A percentile compares a stretch with the other conserved stretches of the same genome.
phyloP scores from a whole-genome alignment of 441 rosid genomes.

The Gossypium trilobum region DNA sequence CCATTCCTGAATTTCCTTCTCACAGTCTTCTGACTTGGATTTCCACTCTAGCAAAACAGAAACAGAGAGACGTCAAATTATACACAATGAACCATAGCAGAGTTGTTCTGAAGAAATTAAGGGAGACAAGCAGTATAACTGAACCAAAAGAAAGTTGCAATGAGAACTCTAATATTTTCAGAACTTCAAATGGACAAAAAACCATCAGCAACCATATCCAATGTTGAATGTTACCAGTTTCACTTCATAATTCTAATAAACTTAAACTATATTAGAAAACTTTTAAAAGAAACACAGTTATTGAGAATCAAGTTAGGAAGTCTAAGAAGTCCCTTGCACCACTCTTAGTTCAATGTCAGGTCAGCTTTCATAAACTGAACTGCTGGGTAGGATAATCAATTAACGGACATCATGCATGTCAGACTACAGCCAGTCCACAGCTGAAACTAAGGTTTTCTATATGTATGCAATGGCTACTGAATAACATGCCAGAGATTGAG shows the following conservation, averaged over 20 bases:
- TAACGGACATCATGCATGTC: constrained; percentile 4
- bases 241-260: not conserved
- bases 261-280: not conserved
- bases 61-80: constrained; percentile 1
- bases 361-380: not conserved
- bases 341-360: not conserved
- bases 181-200: not conserved
- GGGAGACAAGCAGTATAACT: not conserved
- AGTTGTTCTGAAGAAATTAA: not conserved
- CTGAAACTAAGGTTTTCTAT: not conserved
- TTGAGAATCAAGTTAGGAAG: not conserved
- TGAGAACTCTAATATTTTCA: not conserved
- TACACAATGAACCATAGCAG: not conserved
- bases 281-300: not conserved
- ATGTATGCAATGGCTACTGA: not conserved
- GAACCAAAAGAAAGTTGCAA: constrained; percentile 3
- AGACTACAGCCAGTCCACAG: not conserved
- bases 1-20: constrained; percentile 85
- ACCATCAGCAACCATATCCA: not conserved
- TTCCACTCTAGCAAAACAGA: constrained; percentile 57
- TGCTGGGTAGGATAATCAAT: not conserved
- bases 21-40: constrained; percentile 79
- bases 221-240: constrained; percentile 8
- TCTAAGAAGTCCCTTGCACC: not conserved
- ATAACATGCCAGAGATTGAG: constrained; percentile 5